phyloP scores from a whole-genome alignment of 495 filamentous ascomycete genomes.

The Neurospora cerealis region DNA sequence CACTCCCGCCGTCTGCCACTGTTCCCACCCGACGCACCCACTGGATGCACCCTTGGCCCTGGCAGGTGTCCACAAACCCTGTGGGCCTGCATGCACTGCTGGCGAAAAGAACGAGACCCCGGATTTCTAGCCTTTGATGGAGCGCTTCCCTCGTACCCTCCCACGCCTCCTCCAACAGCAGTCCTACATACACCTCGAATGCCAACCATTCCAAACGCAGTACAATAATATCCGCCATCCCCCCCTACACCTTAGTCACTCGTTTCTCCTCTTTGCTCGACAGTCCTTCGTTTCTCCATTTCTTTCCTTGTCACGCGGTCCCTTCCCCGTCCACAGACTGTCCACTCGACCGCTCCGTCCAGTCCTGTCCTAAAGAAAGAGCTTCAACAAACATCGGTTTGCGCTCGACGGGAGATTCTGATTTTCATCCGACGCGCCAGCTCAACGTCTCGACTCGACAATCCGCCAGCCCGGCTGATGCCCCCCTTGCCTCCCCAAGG shows the following conservation, averaged over 20 bases:
- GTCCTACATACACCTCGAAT: neutral
- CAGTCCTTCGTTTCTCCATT: neutral
- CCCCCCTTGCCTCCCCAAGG: conserved; percentile 5
- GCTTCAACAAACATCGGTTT: neutral
- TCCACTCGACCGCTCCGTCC: neutral
- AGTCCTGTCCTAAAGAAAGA: neutral
- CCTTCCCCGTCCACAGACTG: neutral
- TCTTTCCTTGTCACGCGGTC: neutral
- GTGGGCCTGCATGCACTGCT: neutral
- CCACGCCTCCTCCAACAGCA: neutral
- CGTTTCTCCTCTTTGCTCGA: neutral
- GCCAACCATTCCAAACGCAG: neutral
- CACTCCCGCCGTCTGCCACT: neutral
- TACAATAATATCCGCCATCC: neutral
- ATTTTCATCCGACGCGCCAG: neutral
- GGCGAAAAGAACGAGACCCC: neutral
- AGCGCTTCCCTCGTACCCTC: neutral
- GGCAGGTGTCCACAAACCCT: neutral
- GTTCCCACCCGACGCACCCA: neutral
- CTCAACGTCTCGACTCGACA: neutral
- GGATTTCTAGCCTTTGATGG: neutral
- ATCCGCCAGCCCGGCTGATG: neutral
- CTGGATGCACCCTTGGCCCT: neutral
- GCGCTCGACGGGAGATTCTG: neutral
- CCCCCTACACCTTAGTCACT: neutral